Evolutionary conservation across 2,329 filamentous ascomycete genomes (phyloP), one percentile per base, ranked within the genome.

Genomic region (Fusarium burgessii): DNA sequence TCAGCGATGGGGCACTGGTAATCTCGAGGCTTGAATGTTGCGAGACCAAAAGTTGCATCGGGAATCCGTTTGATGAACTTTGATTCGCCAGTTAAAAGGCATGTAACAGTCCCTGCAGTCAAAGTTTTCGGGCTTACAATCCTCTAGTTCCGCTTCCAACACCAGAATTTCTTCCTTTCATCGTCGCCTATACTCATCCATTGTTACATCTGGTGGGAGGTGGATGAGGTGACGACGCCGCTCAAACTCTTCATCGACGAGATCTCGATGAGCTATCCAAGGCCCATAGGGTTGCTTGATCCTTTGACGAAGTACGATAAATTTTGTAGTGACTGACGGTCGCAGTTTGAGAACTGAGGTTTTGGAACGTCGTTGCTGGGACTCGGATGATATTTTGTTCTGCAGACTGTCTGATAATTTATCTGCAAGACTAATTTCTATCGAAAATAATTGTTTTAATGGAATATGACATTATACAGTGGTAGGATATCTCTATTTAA

Each of bases 11-110:
- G 38, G 33, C 20, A 50, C n/a, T 49, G 55, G 17, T 49, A 49
- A 20, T 50, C 25, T 17, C 32, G 20, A 23, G 47, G 29, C 47
- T 58, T 47, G 43, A 58, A 58, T 23, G 55, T 58, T 17, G 43
- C 20, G 10, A 58, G 55, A 35, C 43, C 55, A 40, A 58, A 58
- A 8, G 55, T 58, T n/a, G 55, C 55, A 23, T 58, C 55, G 7
- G 55, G 55, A n/a, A 50, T 58, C 29, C 55, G 27, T 25, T 49
- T 58, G 33, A 49, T 49, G 17, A 49, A 17, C 7, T 17, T 20
- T 15, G 55, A 40, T 20, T 58, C 55, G 10, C 43, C 55, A 32
- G 55, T 58, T 12, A 58, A 7, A 27, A 46, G 25, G 17, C 43
- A 46, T 27, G 43, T 29, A 27, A 46, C 43, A 29, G 43, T 25